phyloP scores from a whole-genome alignment of 768 basidiomycete species.

The Termitomyces sp. region DNA sequence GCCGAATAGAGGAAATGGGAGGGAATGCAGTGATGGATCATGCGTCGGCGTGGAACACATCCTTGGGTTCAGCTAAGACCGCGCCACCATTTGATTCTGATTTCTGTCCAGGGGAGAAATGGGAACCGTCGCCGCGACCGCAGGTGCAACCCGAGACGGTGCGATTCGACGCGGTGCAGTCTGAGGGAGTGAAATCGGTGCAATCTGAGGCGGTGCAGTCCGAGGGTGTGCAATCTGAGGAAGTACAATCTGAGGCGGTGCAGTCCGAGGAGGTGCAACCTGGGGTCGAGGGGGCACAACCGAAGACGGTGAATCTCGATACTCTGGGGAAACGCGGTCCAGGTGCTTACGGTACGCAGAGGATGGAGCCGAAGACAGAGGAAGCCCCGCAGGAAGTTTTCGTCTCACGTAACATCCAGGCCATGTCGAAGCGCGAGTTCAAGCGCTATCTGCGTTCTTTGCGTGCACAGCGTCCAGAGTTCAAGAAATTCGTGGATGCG shows the following conservation, averaged over 20 bases:
- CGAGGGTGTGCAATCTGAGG: too few species aligned
- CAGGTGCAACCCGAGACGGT: background rate
- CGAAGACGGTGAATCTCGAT: constrained; percentile 9
- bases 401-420: constrained; percentile 46
- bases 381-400: constrained; percentile 2
- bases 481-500: constrained; percentile 39
- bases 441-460: constrained; percentile 52
- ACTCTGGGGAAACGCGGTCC: constrained; percentile 19
- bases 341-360: constrained; percentile 21
- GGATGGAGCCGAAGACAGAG: background rate
- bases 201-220: background rate
- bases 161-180: background rate
- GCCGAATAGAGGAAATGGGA: constrained; percentile 61
- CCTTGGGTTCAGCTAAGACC: constrained; percentile 29
- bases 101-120: constrained; percentile 26
- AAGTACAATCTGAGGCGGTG: background rate
- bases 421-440: constrained; percentile 60
- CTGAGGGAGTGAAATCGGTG: too few species aligned
- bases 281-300: background rate
- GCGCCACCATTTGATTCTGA: constrained; percentile 43
- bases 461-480: constrained; percentile 49
- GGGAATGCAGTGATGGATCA: constrained; percentile 25
- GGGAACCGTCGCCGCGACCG: background rate
- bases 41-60: constrained; percentile 30
- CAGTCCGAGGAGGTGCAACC: background rate